Base-by-base conservation (phyloP, 441 rosid genomes). In the Kokia cookei region DNA sequence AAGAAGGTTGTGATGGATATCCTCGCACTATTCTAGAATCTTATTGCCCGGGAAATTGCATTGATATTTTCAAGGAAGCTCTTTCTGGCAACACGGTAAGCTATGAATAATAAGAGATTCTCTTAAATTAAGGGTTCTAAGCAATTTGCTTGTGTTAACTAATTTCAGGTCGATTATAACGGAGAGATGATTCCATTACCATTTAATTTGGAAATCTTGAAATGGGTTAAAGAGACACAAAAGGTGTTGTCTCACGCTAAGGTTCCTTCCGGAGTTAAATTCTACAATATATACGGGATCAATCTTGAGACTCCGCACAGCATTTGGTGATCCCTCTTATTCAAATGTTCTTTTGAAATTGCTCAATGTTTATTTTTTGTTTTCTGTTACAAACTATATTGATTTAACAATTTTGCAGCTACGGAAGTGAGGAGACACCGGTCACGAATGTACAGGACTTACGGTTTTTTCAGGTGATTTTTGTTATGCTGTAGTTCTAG, bases 291-390 rank as follows among this genome's bases (percentile, higher is more conserved):
- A 68, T 95, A 95, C 72, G 99, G 89, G 32, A 95, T 81, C 67
- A 85, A 82, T 83, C 82, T 91, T 45, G 98, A 85, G 79, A 93
- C 99, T 57, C 99, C 99, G 12, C 99, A 93, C 64, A 91, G 88
- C 77, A 95, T 88, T 70, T 85, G 99, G 99, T 93, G 90, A 81
- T 82, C 62, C 73, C 80, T 81, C 75, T 42, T 75, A 40, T 69
- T 54, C 2, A 10, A 42, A 43, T 37, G 59, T 69, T 54, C 19
- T 40, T 47, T 51, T 40, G 4, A 45, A 67, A 55, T 50, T 67
- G 57, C 6, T 72, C 11, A 22, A 57, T 74, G 14, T 5, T 37
- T 50, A 11, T 69, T 35, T 35, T 35, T 3, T 4, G 45, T 42
- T 68, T 82, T 71, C 66, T 17, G 15, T 75, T 22, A 9, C 29